A percentile compares a stretch with the other conserved stretches of the same genome.
phyloP scores from a whole-genome alignment of 139 green algal genomes.

The Dunaliella primolecta region DNA sequence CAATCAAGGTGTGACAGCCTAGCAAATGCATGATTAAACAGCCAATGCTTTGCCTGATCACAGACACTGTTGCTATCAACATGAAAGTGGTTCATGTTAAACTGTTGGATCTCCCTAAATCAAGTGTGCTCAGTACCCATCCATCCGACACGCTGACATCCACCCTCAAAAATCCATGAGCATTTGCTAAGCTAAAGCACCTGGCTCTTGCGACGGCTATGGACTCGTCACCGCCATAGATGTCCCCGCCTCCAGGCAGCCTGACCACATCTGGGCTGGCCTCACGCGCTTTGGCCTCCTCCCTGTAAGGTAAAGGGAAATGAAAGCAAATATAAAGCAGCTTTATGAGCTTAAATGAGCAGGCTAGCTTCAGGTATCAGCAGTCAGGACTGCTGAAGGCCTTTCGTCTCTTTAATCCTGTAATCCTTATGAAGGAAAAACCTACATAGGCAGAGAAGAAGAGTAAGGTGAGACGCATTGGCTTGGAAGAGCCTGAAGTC shows the following conservation, averaged over 20 bases:
- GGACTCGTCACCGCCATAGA: slow-evolving; percentile 58
- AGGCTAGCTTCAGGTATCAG: too few relatives aligned
- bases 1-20: neutral
- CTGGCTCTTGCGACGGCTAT: slow-evolving; percentile 56
- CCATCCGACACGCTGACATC: neutral
- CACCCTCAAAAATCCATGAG: neutral
- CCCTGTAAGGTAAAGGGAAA: slow-evolving; percentile 33
- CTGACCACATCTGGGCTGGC: slow-evolving; percentile 44
- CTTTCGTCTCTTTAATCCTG: too few relatives aligned
- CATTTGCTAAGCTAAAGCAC: slow-evolving; percentile 21
- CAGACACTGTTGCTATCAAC: neutral
- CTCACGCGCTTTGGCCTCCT: slow-evolving; percentile 41
- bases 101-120: neutral
- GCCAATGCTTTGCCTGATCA: neutral
- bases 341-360: too few relatives aligned
- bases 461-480: too few relatives aligned
- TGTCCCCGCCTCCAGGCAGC: slow-evolving; percentile 49
- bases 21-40: neutral
- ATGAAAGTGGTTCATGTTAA: neutral
- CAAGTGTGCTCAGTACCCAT: neutral
- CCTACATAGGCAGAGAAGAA: too few relatives aligned
- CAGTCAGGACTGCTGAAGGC: neutral
- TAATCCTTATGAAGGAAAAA: too few relatives aligned
- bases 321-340: too few relatives aligned
- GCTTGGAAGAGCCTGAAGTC: too few relatives aligned